These are phyloP conservation scores for Pseudomassariella vexata DNA, from an alignment of 2,329 filamentous ascomycete species.

Conservation along the genomic window DNA sequence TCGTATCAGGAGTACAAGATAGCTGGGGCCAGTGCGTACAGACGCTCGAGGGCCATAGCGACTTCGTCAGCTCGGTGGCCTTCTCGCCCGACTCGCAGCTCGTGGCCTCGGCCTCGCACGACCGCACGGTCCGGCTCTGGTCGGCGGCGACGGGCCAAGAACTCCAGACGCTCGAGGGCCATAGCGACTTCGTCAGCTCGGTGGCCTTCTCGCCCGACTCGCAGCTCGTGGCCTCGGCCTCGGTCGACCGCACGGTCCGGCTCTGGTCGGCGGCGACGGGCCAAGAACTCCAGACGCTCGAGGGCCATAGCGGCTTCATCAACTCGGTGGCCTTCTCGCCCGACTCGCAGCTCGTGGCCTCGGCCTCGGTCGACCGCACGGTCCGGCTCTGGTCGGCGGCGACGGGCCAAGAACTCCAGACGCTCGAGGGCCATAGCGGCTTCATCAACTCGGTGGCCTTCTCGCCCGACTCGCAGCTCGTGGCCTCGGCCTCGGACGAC, in stretches of 20 bases:
- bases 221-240: constrained; percentile 4
- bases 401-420: constrained; percentile 6
- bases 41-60: constrained; percentile 5
- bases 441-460: constrained; percentile 10
- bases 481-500: constrained; percentile 12
- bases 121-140: constrained; percentile 4
- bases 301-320: constrained; percentile 8
- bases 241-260: constrained; percentile 8
- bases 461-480: constrained; percentile 7
- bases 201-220: constrained; percentile 8
- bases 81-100: constrained; percentile 6
- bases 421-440: constrained; percentile 10
- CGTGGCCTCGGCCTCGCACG: constrained; percentile 13
- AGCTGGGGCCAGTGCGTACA: constrained; percentile 3
- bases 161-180: constrained; percentile 5
- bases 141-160: neutral
- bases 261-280: constrained; percentile 5
- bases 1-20: constrained; percentile 1
- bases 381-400: constrained; percentile 9
- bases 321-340: constrained; percentile 12
- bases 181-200: neutral
- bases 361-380: constrained; percentile 10
- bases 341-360: constrained; percentile 6
- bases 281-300: constrained; percentile 10
- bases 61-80: neutral